A percentile compares a stretch with the other conserved stretches of the same genome.
These are phyloP conservation scores for Canavalia ensiformis DNA, from an alignment of 306 rosid genomes.

Conservation along the genomic window DNA sequence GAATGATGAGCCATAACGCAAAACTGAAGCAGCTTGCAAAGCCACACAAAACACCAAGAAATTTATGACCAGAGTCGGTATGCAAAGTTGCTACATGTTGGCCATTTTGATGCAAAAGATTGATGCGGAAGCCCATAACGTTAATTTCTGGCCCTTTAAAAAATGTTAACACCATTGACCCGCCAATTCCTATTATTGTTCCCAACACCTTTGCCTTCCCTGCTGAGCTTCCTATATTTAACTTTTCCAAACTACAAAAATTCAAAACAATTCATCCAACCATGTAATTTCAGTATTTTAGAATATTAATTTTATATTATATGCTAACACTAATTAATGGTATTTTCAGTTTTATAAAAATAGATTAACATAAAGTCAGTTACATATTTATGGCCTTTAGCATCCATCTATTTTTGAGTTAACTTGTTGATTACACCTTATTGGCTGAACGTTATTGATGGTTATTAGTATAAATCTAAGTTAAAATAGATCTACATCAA, in stretches of 20 bases:
- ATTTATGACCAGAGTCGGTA: background rate
- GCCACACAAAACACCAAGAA: slow-evolving; percentile 36
- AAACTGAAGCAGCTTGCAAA: slow-evolving; percentile 43
- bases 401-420: background rate
- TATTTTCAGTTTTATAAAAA: background rate
- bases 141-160: slow-evolving; percentile 50
- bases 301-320: background rate
- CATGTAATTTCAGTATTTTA: background rate
- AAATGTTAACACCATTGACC: slow-evolving; percentile 60
- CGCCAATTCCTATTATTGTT: slow-evolving; percentile 51
- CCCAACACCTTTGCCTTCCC: slow-evolving; percentile 62
- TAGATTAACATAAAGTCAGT: background rate
- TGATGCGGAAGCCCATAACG: slow-evolving; percentile 26
- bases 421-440: background rate
- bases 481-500: background rate
- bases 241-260: slow-evolving; percentile 43
- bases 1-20: slow-evolving; percentile 60
- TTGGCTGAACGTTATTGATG: background rate
- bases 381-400: background rate
- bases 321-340: background rate
- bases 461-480: background rate
- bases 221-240: slow-evolving; percentile 30
- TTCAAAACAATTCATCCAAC: slow-evolving; percentile 24
- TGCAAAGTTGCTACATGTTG: slow-evolving; percentile 1
- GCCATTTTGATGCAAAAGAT: slow-evolving; percentile 25